Base-by-base conservation (phyloP, 2,329 filamentous ascomycete genomes). In the Dendrostoma leiphaemia region DNA sequence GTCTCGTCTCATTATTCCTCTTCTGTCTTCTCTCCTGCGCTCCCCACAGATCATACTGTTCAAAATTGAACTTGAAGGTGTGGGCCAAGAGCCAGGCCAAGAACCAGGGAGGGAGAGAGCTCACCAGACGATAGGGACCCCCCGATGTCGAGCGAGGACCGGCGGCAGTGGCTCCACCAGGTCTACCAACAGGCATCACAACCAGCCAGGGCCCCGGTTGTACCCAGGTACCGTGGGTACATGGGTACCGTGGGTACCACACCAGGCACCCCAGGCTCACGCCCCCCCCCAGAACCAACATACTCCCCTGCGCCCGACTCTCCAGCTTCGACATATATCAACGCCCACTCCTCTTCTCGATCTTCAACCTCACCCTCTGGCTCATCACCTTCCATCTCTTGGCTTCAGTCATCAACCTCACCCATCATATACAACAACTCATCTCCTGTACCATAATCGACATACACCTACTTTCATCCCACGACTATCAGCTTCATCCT, bases 81-180 rank as follows among this genome's bases (percentile, higher is more conserved):
- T 60, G 59, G 64, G 61, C 57, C 61, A 60, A 53, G 56, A 50
- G 56, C 60, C 57, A 60, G 63, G 66, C 41, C 43, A 46, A 21
- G 28, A 19, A 19, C 24, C 19, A 31, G 43, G 26, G 26, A 34
- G 9, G 24, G 26, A 62, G 60, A 66, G 62, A 62, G 62, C 69
- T 70, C 67, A 70, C 68, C 62, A 58, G 63, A 62, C n/a, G n/a
- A n/a, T n/a, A n/a, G n/a, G n/a, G n/a, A n/a, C n/a, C 56, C 64
- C 65, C 63, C 69, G 67, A 60, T 69, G 65, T 59, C 63, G 63
- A 63, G 60, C 64, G 59, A 64, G 63, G 62, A 59, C 60, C 57
- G 63, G 61, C 57, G 64, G 65, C 63, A 59, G 61, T 57, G 64
- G 63, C 57, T 65, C 67, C 56, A 63, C 65, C 41, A 65, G 62